A percentile compares a stretch with the other conserved stretches of the same genome.
phyloP scores from a whole-genome alignment of 2,329 filamentous ascomycete species.

The Xylariaceae sp. region DNA sequence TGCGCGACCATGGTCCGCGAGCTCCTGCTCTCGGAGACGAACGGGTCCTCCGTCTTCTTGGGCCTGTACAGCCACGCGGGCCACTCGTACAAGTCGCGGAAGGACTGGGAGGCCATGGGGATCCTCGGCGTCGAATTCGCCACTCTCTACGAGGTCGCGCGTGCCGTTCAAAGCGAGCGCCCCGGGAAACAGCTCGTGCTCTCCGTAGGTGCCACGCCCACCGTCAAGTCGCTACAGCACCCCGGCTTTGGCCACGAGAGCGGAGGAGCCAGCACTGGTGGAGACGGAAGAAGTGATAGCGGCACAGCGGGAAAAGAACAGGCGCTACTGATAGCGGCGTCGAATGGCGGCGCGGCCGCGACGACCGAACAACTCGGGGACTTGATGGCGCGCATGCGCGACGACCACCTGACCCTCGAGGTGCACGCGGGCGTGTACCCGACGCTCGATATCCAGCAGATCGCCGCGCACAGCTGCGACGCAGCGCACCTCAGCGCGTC shows the following conservation, averaged over 20 bases:
- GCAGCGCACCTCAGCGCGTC: slow-evolving; percentile 39
- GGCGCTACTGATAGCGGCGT: slow-evolving; percentile 26
- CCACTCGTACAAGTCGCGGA: slow-evolving; percentile 59
- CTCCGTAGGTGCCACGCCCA: slow-evolving; percentile 73
- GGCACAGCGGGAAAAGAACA: slow-evolving; percentile 13
- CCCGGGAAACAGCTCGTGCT: slow-evolving; percentile 41
- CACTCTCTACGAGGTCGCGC: slow-evolving; percentile 43
- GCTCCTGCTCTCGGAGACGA: slow-evolving; percentile 39
- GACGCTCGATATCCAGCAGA: slow-evolving; percentile 70
- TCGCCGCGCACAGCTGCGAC: slow-evolving; percentile 60
- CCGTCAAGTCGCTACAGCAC: slow-evolving; percentile 61
- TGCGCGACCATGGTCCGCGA: slow-evolving; percentile 42
- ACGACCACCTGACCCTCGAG: slow-evolving; percentile 49
- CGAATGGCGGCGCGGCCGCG: not conserved
- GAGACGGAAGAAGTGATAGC: no score
- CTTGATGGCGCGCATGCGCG: slow-evolving; percentile 35
- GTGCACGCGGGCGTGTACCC: slow-evolving; percentile 74
- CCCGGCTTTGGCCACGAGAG: slow-evolving; percentile 25
- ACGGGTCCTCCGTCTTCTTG: slow-evolving; percentile 39
- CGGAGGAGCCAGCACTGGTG: slow-evolving; percentile 17
- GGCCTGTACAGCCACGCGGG: slow-evolving; percentile 72
- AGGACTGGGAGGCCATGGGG: slow-evolving; percentile 50
- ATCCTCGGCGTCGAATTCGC: slow-evolving; percentile 45
- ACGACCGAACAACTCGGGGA: slow-evolving; percentile 34
- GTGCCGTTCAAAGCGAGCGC: slow-evolving; percentile 28